Base-by-base conservation (phyloP, 2,329 filamentous ascomycete genomes). In the Amesomyces nigricolor region DNA sequence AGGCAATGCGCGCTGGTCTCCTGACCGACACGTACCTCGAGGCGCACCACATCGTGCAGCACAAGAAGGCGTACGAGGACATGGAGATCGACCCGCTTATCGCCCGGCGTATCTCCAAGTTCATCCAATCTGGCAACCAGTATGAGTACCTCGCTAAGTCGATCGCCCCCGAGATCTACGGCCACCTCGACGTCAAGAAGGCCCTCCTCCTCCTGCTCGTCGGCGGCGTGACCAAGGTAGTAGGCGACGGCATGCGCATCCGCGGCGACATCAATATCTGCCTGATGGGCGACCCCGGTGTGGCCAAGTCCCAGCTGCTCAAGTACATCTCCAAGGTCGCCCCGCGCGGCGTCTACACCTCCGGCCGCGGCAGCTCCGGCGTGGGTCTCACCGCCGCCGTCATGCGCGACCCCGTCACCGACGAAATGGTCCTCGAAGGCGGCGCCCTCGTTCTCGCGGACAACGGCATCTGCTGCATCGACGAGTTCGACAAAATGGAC, bases 301-400 rank as follows among this genome's bases (percentile, higher is more conserved):
- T 99, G 68, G 94, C 94, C 75, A 99, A 99, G 76, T 99, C 94
- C 38, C 94, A 99, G 76, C 77, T 99, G 63, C 81, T 99, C 63
- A 97, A 96, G 74, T 99, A 99, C 71, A 97, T 99, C 69, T 90
- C 91, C 62, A 97, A 99, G 75, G 94, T 99, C 30, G 92, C 94
- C 1, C 94, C 94, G 59, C 89, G 94, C 60, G 91, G 91, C 65
- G 86, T 91, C 11, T 91, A 91, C 73, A 91, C 88, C 5, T 89
- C 87, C 4, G 88, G 88, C 59, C 86, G 88, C 64, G 88, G 88
- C 70, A 89, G 85, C 74, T 89, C 85, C 70, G 88, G 88, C 67
- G 88, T 91, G 51, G 88, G 88, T 83, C 78, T 91, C 47, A 91
- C 88, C 1, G 88, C 88, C 11, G 88, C 88, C 13, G 88, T 91